Evolutionary conservation across 2,329 filamentous ascomycete species (phyloP).

Genomic region (Aureobasidium pullulans): DNA sequence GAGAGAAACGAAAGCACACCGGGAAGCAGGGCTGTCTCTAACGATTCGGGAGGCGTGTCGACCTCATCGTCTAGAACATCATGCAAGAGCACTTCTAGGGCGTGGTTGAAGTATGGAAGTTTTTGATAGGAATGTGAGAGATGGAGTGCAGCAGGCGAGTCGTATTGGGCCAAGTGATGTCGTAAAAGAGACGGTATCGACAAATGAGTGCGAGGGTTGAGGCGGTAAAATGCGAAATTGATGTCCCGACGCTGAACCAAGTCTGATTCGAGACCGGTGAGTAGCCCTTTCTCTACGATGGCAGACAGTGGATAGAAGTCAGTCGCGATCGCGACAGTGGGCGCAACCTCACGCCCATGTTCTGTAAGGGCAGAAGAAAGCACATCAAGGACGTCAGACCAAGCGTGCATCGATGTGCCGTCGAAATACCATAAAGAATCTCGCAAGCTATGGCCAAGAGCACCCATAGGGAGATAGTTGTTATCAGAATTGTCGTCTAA

Average conservation of each 20-base stretch:
- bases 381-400: conserved; percentile 83
- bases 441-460: conserved; percentile 49
- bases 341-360: conserved; percentile 60
- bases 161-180: conserved; percentile 67
- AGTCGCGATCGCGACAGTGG: conserved; percentile 69
- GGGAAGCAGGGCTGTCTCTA: conserved; percentile 43
- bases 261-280: conserved; percentile 86
- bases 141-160: conserved; percentile 71
- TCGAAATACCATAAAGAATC: conserved; percentile 96
- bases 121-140: conserved; percentile 79
- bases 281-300: conserved; percentile 78
- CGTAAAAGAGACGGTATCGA: conserved; percentile 85
- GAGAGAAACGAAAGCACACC: conserved; percentile 47
- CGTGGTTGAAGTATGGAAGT: conserved; percentile 87
- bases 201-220: conserved; percentile 84
- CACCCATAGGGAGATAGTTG: conserved; percentile 17
- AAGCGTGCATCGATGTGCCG: conserved; percentile 74
- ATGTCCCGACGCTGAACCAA: conserved; percentile 88
- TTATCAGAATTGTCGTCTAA: conserved; percentile 4
- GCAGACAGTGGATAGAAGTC: conserved; percentile 94
- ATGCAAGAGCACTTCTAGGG: conserved; percentile 84
- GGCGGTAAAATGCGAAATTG: conserved; percentile 82
- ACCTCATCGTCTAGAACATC: conserved; percentile 93
- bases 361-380: conserved; percentile 63
- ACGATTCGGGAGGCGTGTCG: conserved; percentile 48